Percentiles rank a stretch among this genome's conserved stretches.
Evolutionary conservation across 805 yeast species (phyloP).

Genomic region (Candida chauliodis): DNA sequence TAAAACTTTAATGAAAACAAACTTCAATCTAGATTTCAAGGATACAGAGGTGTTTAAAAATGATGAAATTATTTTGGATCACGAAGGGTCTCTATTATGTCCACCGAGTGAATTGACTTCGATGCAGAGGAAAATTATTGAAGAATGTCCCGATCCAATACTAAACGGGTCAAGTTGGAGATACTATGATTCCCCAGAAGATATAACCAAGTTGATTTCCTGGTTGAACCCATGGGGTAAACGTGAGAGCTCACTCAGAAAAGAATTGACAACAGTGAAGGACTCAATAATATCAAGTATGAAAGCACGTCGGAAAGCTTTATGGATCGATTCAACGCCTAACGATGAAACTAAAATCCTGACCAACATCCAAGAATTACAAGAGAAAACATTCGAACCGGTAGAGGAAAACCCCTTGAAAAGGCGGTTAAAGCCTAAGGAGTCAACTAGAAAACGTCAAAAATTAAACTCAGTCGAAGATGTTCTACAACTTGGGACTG

Average conservation of each 20-base stretch:
- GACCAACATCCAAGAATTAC: conserved; percentile 35
- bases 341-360: conserved; percentile 33
- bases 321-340: conserved; percentile 40
- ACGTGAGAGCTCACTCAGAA: conserved; percentile 63
- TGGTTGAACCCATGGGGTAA: conserved; percentile 77
- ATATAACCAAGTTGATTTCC: conserved; percentile 50
- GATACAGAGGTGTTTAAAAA: conserved; percentile 13
- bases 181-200: conserved; percentile 58
- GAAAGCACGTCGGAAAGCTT: conserved; percentile 53
- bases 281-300: conserved; percentile 55
- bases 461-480: conserved; percentile 27
- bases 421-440: conserved; percentile 26
- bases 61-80: conserved; percentile 12
- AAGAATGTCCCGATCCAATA: conserved; percentile 60
- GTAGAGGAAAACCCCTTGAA: conserved; percentile 23
- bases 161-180: conserved; percentile 62
- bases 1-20: conserved; percentile 22
- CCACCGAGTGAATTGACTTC: conserved; percentile 20
- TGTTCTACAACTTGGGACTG: conserved; percentile 24
- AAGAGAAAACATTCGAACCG: conserved; percentile 14
- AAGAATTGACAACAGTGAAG: conserved; percentile 53
- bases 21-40: conserved; percentile 27
- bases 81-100: conserved; percentile 17
- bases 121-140: conserved; percentile 59
- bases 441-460: conserved; percentile 34